Conservation (phyloP, 192 early-diverging fungal genomes). For the Rhizoclosmatium globosum region DNA sequence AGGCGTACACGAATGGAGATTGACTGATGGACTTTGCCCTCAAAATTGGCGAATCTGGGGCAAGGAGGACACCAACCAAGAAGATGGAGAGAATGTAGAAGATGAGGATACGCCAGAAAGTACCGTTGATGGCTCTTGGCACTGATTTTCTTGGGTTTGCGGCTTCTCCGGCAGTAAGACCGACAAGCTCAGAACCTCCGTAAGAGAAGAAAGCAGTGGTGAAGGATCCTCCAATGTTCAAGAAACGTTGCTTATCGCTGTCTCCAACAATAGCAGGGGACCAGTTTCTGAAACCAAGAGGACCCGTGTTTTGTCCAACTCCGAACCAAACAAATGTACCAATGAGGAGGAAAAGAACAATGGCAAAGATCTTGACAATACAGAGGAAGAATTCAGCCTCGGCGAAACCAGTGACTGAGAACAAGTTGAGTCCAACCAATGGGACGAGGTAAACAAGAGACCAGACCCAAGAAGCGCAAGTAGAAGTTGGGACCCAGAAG, state of each 20-base stretch:
- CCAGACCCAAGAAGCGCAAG: slow-evolving; percentile 51
- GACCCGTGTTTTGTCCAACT: slow-evolving; percentile 59
- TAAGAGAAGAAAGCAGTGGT: slow-evolving; percentile 72
- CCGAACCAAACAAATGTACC: slow-evolving; percentile 72
- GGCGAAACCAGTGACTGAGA: slow-evolving; percentile 72
- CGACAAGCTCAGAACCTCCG: slow-evolving; percentile 53
- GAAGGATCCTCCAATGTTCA: slow-evolving; percentile 74
- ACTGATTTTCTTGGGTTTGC: slow-evolving; percentile 79
- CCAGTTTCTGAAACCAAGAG: slow-evolving; percentile 55
- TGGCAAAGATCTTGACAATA: slow-evolving; percentile 82
- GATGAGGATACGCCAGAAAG: slow-evolving; percentile 85
- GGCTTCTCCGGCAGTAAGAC: slow-evolving; percentile 66
- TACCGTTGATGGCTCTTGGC: slow-evolving; percentile 46
- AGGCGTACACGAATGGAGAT: slow-evolving; percentile 78
- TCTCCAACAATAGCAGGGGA: slow-evolving; percentile 34
- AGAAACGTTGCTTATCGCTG: slow-evolving; percentile 32
- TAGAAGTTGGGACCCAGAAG: slow-evolving; percentile 60
- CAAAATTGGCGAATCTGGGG: slow-evolving; percentile 70
- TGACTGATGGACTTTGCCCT: slow-evolving; percentile 55
- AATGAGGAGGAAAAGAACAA: slow-evolving; percentile 83
- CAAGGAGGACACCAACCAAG: slow-evolving; percentile 74
- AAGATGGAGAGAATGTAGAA: slow-evolving; percentile 77
- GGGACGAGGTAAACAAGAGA: slow-evolving; percentile 65
- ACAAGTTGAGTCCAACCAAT: slow-evolving; percentile 67
- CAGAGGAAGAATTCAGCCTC: slow-evolving; percentile 83